Base-by-base conservation (phyloP, 495 filamentous ascomycete genomes). In the Acidiella bohemica region DNA sequence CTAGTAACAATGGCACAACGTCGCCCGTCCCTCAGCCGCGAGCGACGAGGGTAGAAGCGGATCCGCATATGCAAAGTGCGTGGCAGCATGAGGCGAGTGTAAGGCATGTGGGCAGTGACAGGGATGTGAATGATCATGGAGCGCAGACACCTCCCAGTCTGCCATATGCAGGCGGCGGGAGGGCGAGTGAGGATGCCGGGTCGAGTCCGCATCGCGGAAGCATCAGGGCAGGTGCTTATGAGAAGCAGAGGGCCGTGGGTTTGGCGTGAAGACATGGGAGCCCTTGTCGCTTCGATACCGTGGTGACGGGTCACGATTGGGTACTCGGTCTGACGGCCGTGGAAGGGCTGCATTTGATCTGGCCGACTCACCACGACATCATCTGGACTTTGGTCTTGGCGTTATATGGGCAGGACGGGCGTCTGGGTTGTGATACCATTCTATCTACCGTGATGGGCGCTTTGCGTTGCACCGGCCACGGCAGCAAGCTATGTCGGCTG, bases 51-150 rank as follows among this genome's bases (percentile, higher is more conserved):
- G 51, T 53, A 14, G 51, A 53, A 19, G 33, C 38, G 5, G 47
- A 53, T 22, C 42, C 42, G 11, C 22, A 35, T 16, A 42, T 44
- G 41, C 39, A 33, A n/a, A 36, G 11, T 18, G 47, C 42, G 17
- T 50, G 47, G 46, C 42, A 43, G 39, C 53, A 50, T 27, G 51
- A 53, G 39, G 51, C 51, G 7, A 47, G 42, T 19, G 51, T 53
- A 5, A 28, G 51, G 27, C 51, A 53, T 32, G 47, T 53, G 6
- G 48, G 43, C 8, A 33, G 32, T 21, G 48, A 42, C 13, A 23
- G 28, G 14, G 38, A 25, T 17, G 37, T 27, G 21, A 20, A n/a
- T 6, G 38, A 8, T 12, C 8, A 11, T 40, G 30, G 9, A 9
- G 39, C 3, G 5, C 7, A 23, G 17, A 40, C 34, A 17, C 46